Base-by-base conservation (phyloP, 331 rosid species). In the Cucumis variabilis region DNA sequence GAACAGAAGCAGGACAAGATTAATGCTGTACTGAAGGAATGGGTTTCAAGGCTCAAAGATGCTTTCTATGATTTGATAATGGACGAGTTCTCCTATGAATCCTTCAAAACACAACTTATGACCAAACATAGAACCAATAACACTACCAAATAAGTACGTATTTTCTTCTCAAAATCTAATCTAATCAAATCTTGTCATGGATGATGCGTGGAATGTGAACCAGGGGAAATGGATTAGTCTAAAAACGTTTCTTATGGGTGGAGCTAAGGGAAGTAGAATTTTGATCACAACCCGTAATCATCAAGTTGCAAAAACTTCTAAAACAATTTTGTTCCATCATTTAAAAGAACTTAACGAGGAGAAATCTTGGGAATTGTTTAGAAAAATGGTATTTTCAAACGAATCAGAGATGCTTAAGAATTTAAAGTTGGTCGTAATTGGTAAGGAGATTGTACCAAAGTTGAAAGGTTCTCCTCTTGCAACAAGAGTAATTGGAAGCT, bases 1-100 rank as follows among this genome's bases (percentile, higher is more conserved):
- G 76, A 86, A 60, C 19, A 25, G 19, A 23, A 60, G 44, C 50
- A 44, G 13, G 9, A 0, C 53, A 27, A 25, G 13, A 82, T 53
- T 70, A 20, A 9, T 19, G 85, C 71, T 0, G 71, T 55, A n/a
- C n/a, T n/a, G 50, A 82, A 82, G 71, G 9, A 82, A 28, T 82
- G 94, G 94, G 1, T 90, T 25, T 76, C 81, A 65, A 82, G 66
- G 75, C 87, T 93, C 44, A 89, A 87, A 76, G 93, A 89, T 37
- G 89, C 90, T 9, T 74, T 88, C 71, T 86, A 74, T 68, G 71
- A 76, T 7, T 71, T 67, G 89, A 91, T 84, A 88, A 91, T 86
- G 0, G 92, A 89, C 51, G 91, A 90, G 44, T 44, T 91, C 10
- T 82, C 88, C 1, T n/a, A 82, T 23, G 86, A 89, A 88, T 77